These are phyloP conservation scores for Cladosporium oxysporum DNA, from an alignment of 2,329 filamentous ascomycete genomes.

Conservation along the genomic window DNA sequence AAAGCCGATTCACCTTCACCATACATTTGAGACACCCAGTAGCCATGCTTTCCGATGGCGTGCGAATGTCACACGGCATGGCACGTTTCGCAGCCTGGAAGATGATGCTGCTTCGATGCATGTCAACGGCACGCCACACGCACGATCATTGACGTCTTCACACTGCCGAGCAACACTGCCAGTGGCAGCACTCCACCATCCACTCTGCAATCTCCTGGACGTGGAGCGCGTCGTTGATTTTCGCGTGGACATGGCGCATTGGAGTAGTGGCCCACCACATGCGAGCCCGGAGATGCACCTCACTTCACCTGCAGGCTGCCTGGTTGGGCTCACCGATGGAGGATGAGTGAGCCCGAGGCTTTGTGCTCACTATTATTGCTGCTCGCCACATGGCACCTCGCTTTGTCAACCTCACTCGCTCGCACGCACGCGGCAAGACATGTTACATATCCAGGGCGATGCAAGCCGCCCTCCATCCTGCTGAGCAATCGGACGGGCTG, in stretches of 20 bases:
- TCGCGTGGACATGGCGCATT: conserved; percentile 7
- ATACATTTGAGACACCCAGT: background rate
- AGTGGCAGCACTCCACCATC: background rate
- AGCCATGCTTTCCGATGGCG: conserved; percentile 8
- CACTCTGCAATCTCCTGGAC: conserved; percentile 13
- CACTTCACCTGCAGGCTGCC: background rate
- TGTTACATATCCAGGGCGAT: background rate
- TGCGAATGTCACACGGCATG: conserved; percentile 13
- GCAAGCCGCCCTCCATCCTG: background rate
- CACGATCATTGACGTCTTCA: conserved; percentile 16
- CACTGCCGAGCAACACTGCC: conserved; percentile 5
- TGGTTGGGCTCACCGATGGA: background rate
- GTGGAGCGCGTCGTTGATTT: conserved; percentile 10
- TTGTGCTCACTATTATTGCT: background rate
- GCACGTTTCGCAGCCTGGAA: background rate
- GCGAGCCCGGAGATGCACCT: background rate
- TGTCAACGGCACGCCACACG: background rate
- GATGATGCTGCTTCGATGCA: background rate
- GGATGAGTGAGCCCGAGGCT: background rate
- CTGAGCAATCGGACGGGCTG: conserved; percentile 14
- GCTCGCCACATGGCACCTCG: background rate
- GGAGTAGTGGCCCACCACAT: background rate
- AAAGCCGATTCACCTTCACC: background rate
- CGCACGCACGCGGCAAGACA: background rate
- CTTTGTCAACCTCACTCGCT: background rate